Base-by-base conservation (phyloP, 2,329 filamentous ascomycete genomes). In the Penicillium sumatraense region DNA sequence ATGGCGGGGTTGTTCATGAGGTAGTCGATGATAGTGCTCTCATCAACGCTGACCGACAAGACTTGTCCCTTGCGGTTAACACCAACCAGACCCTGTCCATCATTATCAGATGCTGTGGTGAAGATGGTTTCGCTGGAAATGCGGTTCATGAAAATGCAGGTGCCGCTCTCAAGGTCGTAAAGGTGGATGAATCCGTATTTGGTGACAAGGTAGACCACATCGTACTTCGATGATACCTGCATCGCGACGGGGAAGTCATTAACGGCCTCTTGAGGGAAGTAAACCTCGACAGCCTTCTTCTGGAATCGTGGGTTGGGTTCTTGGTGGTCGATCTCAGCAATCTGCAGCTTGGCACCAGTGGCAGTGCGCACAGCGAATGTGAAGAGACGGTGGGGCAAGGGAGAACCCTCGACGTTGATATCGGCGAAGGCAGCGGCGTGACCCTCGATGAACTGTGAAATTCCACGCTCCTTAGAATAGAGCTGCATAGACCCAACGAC, bases 101-200 rank as follows among this genome's bases (percentile, higher is more conserved):
- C 88, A 51, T 85, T 84, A 73, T 99, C 95, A 31, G 88, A 80
- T 44, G 91, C 89, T 18, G 93, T 97, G 23, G 93, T 96, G 80
- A 99, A 99, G 73, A 99, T 98, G 23, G 95, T 99, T 73, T 99
- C 95, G 81, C 92, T 96, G 29, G 95, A 99, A 70, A 99, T 99
- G 67, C 96, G 89, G 83, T 99, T 99, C 92, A 99, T 96, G 85
- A 97, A 99, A 72, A 99, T 95, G 74, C 91, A 96, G 11, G 89
- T 90, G 55, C 91, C 96, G 7, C 90, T 95, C 81, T 99, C 96
- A 54, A 99, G 86, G 71, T 99, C 96, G 78, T 99, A 98, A 21
- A 99, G 85, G 78, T 99, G 95, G 68, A 99, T 98, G 79, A 98
- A 99, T 50, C 95, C 95, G 70, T 97, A 99, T 77, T 99, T 99